Percentiles rank a stretch among this genome's conserved stretches.
Evolutionary conservation across 768 basidiomycete species (phyloP).

Genomic region (Melanogaster broomeanus): DNA sequence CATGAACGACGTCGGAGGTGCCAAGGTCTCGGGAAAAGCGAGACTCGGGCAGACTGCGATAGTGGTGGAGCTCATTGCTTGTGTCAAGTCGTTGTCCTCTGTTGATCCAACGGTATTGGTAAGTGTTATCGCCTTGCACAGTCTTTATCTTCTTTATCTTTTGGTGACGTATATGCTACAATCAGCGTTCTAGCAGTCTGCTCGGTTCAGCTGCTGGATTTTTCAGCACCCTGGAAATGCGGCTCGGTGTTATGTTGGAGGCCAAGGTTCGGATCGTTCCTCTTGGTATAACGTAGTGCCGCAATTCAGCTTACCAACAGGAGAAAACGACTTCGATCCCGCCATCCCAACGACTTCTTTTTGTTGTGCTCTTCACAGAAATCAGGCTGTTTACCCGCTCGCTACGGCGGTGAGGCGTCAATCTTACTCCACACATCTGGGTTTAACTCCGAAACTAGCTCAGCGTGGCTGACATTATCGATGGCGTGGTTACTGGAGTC

Average conservation of each 20-base stretch:
- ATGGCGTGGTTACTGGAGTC: slow-evolving; percentile 34
- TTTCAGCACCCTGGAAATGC: slow-evolving; percentile 53
- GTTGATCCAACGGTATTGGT: slow-evolving; percentile 43
- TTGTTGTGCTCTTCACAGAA: slow-evolving; percentile 63
- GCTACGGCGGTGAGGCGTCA: slow-evolving; percentile 53
- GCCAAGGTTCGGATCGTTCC: slow-evolving; percentile 45
- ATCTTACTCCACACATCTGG: background rate
- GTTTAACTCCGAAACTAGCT: slow-evolving; percentile 34
- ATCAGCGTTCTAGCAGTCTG: background rate
- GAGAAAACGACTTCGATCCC: slow-evolving; percentile 54
- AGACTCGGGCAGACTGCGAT: slow-evolving; percentile 65
- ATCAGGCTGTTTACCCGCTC: slow-evolving; percentile 64
- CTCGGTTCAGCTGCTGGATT: slow-evolving; percentile 32
- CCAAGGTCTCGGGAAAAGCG: slow-evolving; percentile 44
- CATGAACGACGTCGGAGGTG: slow-evolving; percentile 46
- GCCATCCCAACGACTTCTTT: slow-evolving; percentile 57
- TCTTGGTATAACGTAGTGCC: background rate
- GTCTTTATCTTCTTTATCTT: no score
- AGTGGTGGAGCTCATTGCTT: slow-evolving; percentile 59
- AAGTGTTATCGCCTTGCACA: slow-evolving; percentile 8
- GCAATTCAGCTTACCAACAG: slow-evolving; percentile 31
- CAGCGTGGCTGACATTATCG: slow-evolving; percentile 26
- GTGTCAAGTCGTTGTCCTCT: slow-evolving; percentile 46
- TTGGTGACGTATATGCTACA: background rate
- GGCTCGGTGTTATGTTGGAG: slow-evolving; percentile 56